A percentile compares a stretch with the other conserved stretches of the same genome.
These are phyloP conservation scores for Aspergillus cristatus DNA, from an alignment of 495 filamentous ascomycete species.

Conservation along the genomic window DNA sequence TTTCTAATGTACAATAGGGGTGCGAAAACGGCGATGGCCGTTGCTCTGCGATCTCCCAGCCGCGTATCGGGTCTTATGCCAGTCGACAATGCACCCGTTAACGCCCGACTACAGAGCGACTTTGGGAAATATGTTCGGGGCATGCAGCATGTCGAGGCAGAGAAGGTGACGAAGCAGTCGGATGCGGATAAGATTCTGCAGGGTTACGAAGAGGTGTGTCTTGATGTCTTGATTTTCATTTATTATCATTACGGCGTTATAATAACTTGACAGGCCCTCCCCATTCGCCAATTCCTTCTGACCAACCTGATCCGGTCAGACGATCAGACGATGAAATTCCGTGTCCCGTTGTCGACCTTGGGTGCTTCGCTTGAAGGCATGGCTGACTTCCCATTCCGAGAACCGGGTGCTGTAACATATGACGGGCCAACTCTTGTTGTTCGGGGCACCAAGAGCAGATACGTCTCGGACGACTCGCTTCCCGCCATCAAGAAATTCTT, in stretches of 20 bases:
- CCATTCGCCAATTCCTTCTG: constrained; percentile 84
- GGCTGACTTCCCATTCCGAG: constrained; percentile 73
- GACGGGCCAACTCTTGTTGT: constrained; percentile 74
- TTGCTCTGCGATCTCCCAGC: constrained; percentile 61
- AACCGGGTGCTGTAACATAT: constrained; percentile 45
- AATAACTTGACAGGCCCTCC: constrained; percentile 39
- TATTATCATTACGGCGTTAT: background rate
- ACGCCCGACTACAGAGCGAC: constrained; percentile 59
- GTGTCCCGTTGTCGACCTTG: constrained; percentile 53
- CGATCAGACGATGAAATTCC: constrained; percentile 38
- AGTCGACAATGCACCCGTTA: constrained; percentile 89
- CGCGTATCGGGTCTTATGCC: constrained; percentile 61
- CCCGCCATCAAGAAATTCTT: constrained; percentile 87
- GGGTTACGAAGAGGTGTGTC: constrained; percentile 58
- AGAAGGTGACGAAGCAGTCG: constrained; percentile 50
- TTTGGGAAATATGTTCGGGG: constrained; percentile 78
- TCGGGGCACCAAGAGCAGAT: constrained; percentile 71
- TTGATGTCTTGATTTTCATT: background rate
- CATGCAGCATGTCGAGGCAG: constrained; percentile 68
- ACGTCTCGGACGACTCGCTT: constrained; percentile 81
- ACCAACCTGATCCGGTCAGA: constrained; percentile 65
- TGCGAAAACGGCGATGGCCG: constrained; percentile 87
- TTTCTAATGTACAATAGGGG: constrained; percentile 46
- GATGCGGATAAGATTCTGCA: constrained; percentile 76
- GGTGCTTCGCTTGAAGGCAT: constrained; percentile 52